Evolutionary conservation across 352 stramenopile genomes (phyloP).

Genomic region (Stephanocyclus meneghinianus): DNA sequence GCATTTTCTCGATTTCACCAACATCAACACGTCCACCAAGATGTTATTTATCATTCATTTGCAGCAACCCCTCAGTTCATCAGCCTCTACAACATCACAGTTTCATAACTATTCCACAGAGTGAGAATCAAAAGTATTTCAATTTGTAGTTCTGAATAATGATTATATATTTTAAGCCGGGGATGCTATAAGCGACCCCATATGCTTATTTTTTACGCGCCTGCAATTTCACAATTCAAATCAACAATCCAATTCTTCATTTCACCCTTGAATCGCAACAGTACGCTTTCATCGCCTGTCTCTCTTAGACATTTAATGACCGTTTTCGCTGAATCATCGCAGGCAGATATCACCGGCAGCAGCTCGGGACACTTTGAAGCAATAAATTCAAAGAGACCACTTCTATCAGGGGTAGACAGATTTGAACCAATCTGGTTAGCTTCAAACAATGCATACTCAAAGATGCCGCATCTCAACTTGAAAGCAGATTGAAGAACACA

Average conservation of each 20-base stretch:
- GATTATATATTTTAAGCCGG: not conserved
- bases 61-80: not conserved
- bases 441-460: conserved; percentile 36
- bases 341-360: conserved; percentile 22
- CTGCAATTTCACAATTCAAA: conserved; percentile 20
- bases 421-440: conserved; percentile 16
- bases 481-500: conserved; percentile 55
- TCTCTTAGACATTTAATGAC: conserved; percentile 26
- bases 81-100: not conserved
- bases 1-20: too few relatives aligned
- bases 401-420: conserved; percentile 31
- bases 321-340: conserved; percentile 42
- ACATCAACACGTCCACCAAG: too few relatives aligned
- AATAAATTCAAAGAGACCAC: conserved; percentile 26
- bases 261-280: conserved; percentile 37
- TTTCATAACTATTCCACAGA: not conserved
- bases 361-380: conserved; percentile 16
- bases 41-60: too few relatives aligned
- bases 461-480: conserved; percentile 50
- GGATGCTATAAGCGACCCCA: not conserved
- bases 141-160: too few relatives aligned
- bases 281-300: conserved; percentile 27
- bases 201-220: not conserved
- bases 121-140: too few relatives aligned
- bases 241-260: conserved; percentile 36